A percentile compares a stretch with the other conserved stretches of the same genome.
Evolutionary conservation across 2,329 filamentous ascomycete genomes (phyloP).

Genomic region (Diaporthe citri): DNA sequence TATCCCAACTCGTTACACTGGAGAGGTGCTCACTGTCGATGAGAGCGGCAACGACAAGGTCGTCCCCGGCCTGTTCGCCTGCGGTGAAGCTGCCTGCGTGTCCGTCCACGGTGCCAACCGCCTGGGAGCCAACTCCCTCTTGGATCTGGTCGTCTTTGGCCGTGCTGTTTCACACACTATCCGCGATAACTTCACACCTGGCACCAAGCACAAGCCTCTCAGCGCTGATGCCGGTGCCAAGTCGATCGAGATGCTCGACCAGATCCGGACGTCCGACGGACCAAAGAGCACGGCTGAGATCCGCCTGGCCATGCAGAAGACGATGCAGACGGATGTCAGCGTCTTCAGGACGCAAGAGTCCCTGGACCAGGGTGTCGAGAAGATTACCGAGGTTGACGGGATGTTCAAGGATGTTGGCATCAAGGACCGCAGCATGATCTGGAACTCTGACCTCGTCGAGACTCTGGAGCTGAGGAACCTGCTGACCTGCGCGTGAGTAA

Average conservation of each 20-base stretch:
- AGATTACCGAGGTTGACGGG: conserved; percentile 86
- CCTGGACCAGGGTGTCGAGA: conserved; percentile 91
- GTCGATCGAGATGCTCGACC: conserved; percentile 87
- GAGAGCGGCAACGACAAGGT: conserved; percentile 90
- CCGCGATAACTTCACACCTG: conserved; percentile 91
- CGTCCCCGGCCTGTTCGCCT: conserved; percentile 94
- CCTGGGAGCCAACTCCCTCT: conserved; percentile 96
- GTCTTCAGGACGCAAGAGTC: conserved; percentile 97
- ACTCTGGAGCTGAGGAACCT: conserved; percentile 95
- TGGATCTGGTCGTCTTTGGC: conserved; percentile 97
- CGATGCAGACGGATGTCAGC: conserved; percentile 96
- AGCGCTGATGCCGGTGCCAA: conserved; percentile 89
- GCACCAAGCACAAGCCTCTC: conserved; percentile 82
- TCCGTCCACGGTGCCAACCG: conserved; percentile 99
- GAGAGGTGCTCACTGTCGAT: conserved; percentile 92
- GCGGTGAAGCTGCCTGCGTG: conserved; percentile 96
- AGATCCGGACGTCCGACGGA: conserved; percentile 85
- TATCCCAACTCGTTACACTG: conserved; percentile 97
- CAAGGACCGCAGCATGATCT: conserved; percentile 99
- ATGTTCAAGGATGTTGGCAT: conserved; percentile 87
- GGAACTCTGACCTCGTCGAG: conserved; percentile 98
- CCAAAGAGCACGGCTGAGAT: conserved; percentile 91
- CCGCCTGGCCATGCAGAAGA: conserved; percentile 94
- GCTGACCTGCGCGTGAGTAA: conserved; percentile 91
- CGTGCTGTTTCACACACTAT: conserved; percentile 98